Percentiles rank a stretch among this genome's conserved stretches.
phyloP scores from a whole-genome alignment of 495 filamentous ascomycete genomes.

The Bacidia rubella region DNA sequence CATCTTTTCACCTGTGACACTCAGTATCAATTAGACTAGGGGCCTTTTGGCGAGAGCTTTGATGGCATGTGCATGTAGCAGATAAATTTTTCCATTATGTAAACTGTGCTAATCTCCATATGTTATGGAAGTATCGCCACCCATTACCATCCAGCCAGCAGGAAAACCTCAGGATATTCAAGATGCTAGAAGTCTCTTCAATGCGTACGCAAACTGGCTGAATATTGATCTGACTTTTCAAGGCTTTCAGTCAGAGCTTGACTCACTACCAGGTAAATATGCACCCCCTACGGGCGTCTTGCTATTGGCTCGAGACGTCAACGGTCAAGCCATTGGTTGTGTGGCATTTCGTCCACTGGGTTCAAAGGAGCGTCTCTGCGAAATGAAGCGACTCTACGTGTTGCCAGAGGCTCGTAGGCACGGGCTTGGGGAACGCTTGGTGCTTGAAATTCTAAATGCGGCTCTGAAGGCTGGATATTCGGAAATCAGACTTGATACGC shows the following conservation, averaged over 20 bases:
- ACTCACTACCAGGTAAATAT: constrained; percentile 42
- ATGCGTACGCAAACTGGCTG: constrained; percentile 37
- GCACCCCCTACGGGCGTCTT: constrained; percentile 30
- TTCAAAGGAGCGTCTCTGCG: constrained; percentile 27
- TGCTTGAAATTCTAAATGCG: constrained; percentile 28
- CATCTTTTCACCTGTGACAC: no score
- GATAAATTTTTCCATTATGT: no score
- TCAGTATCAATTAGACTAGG: no score
- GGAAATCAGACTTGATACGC: constrained; percentile 45
- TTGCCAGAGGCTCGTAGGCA: constrained; percentile 30
- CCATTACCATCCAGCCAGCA: constrained; percentile 20
- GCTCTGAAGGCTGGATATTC: constrained; percentile 36
- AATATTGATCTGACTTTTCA: constrained; percentile 45
- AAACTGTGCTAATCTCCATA: no score
- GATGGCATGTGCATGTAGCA: no score
- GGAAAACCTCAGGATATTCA: constrained; percentile 25
- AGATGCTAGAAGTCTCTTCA: constrained; percentile 31
- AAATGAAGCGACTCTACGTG: constrained; percentile 49
- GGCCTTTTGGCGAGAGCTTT: no score
- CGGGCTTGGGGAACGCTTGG: constrained; percentile 34
- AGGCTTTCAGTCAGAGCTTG: constrained; percentile 38
- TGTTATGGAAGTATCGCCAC: no score
- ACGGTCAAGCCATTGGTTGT: constrained; percentile 32
- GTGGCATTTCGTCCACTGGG: constrained; percentile 31
- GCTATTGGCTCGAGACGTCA: constrained; percentile 29